These are phyloP conservation scores for Tetrapisispora phaffii DNA, from an alignment of 805 yeast species.

Conservation along the genomic window DNA sequence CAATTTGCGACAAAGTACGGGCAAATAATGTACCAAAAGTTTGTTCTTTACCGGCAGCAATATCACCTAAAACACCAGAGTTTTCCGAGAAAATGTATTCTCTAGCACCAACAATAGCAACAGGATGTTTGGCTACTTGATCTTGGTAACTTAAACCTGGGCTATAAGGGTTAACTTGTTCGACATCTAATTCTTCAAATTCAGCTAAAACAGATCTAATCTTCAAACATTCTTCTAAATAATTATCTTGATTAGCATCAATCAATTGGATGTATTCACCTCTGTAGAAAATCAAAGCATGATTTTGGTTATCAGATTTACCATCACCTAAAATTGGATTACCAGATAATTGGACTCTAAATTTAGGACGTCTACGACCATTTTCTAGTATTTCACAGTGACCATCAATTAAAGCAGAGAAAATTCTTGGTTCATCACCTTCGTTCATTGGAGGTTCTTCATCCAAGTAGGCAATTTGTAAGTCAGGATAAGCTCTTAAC, in stretches of 20 bases:
- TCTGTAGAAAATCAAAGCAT: conserved; percentile 66
- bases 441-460: conserved; percentile 75
- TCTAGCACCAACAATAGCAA: conserved; percentile 80
- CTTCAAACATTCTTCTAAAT: conserved; percentile 75
- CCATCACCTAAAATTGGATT: conserved; percentile 84
- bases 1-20: conserved; percentile 73
- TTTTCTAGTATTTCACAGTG: conserved; percentile 62
- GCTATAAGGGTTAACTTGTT: conserved; percentile 74
- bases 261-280: conserved; percentile 80
- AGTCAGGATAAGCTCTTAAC: conserved; percentile 73
- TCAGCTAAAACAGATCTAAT: conserved; percentile 74
- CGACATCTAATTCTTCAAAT: conserved; percentile 67
- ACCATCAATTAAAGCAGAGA: conserved; percentile 73
- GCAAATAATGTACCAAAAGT: conserved; percentile 81
- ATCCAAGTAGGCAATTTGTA: conserved; percentile 87
- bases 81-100: conserved; percentile 82
- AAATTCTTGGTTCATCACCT: conserved; percentile 63
- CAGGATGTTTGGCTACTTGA: conserved; percentile 47
- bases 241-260: conserved; percentile 83
- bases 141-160: conserved; percentile 55
- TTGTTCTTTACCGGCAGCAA: conserved; percentile 87
- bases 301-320: conserved; percentile 80
- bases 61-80: conserved; percentile 78
- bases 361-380: conserved; percentile 68
- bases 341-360: conserved; percentile 70